A percentile compares a stretch with the other conserved stretches of the same genome.
Evolutionary conservation across 331 rosid species (phyloP).

Genomic region (Rhamnella rubrinervis): DNA sequence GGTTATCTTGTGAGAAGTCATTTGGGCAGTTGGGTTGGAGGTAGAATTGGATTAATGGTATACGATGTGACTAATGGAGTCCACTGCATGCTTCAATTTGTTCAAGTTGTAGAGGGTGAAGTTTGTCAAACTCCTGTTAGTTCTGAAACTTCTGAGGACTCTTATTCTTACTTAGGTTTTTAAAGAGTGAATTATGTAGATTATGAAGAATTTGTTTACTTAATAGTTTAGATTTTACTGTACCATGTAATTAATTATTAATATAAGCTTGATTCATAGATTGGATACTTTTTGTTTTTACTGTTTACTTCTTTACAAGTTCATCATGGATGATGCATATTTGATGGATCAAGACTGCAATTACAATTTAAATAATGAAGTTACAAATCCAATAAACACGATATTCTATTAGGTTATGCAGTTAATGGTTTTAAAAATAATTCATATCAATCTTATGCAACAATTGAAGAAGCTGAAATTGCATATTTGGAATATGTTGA

Average conservation of each 20-base stretch:
- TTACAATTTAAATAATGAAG: too few species aligned
- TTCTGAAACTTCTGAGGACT: conserved; percentile 27
- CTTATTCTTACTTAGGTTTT: conserved; percentile 17
- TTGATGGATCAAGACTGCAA: too few species aligned
- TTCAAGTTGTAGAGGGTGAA: conserved; percentile 31
- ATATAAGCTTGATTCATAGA: neutral
- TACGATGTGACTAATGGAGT: conserved; percentile 79
- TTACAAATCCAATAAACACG: too few species aligned
- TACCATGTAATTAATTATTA: too few species aligned
- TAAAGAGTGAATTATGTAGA: conserved; percentile 11
- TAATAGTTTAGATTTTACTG: neutral
- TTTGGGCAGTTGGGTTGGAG: conserved; percentile 93
- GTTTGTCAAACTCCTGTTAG: conserved; percentile 25
- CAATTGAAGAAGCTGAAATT: too few species aligned
- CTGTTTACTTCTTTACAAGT: too few species aligned
- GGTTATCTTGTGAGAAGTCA: conserved; percentile 93
- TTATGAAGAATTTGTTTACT: conserved; percentile 18
- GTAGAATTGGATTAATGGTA: conserved; percentile 79
- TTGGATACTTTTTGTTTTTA: too few species aligned
- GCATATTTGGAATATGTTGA: too few species aligned
- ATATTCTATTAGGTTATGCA: too few species aligned
- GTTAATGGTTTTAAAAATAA: too few species aligned
- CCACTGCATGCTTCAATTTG: conserved; percentile 53
- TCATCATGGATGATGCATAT: too few species aligned
- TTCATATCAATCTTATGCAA: too few species aligned